phyloP scores from a whole-genome alignment of 139 green algal species.

The Picochlorum sp. region DNA sequence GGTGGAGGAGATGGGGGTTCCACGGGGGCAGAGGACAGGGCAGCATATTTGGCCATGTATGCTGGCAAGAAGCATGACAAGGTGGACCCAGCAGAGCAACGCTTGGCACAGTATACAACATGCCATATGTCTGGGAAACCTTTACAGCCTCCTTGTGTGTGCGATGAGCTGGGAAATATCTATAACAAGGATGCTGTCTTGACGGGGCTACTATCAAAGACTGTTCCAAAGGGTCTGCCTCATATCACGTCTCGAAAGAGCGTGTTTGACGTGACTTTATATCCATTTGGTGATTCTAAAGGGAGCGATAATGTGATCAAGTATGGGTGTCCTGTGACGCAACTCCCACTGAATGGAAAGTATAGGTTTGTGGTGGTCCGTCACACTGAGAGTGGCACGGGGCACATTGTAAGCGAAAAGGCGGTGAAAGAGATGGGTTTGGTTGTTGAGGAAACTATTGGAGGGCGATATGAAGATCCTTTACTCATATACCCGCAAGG shows the following conservation, averaged over 20 bases:
- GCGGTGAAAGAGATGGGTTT: slow-evolving; percentile 57
- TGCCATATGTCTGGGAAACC: slow-evolving; percentile 65
- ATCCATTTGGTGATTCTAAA: not conserved
- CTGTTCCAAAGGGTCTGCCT: slow-evolving; percentile 41
- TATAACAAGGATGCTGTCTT: slow-evolving; percentile 56
- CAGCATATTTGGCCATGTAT: slow-evolving; percentile 89
- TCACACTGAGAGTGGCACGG: slow-evolving; percentile 19
- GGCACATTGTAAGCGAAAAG: slow-evolving; percentile 67
- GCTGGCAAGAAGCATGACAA: slow-evolving; percentile 61
- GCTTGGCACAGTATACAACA: slow-evolving; percentile 56
- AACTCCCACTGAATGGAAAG: slow-evolving; percentile 54
- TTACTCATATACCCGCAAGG: slow-evolving; percentile 49
- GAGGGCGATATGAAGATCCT: slow-evolving; percentile 28
- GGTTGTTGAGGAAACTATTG: slow-evolving; percentile 45
- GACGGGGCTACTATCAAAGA: slow-evolving; percentile 52
- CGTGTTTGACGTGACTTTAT: slow-evolving; percentile 54
- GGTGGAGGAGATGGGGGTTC: slow-evolving; percentile 82
- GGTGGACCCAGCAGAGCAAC: slow-evolving; percentile 63
- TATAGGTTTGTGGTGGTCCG: slow-evolving; percentile 42
- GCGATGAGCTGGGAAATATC: slow-evolving; percentile 68
- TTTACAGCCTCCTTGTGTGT: slow-evolving; percentile 58
- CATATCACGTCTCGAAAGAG: slow-evolving; percentile 68
- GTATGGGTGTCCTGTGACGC: slow-evolving; percentile 70
- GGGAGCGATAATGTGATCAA: slow-evolving; percentile 11
- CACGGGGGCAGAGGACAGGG: slow-evolving; percentile 77